Base-by-base conservation (phyloP, 805 yeast genomes). In the Saccharomycopsis sp. region DNA sequence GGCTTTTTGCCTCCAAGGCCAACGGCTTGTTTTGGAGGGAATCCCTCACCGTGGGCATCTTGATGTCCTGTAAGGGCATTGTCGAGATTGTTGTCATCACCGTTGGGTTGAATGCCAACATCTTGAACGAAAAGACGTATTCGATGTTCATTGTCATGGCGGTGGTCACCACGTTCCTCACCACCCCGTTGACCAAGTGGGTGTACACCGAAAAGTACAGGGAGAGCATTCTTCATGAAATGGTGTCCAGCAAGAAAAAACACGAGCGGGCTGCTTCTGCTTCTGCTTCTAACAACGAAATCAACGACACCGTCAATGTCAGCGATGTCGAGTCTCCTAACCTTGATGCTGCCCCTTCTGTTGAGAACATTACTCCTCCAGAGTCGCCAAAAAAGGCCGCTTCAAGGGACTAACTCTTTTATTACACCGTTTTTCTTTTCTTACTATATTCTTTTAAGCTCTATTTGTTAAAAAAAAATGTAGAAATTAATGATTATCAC, bases 41-140 rank as follows among this genome's bases (percentile, higher is more conserved):
- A 56, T 72, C 86, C 2, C 56, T 77, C 26, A 67, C 88, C 2
- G 89, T 81, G 29, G 94, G 94, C 39, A 71, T 80, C 18, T 64
- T 83, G 50, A 83, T 83, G 92, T 80, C 89, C 5, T 83, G 94
- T 67, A 83, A 83, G 59, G 94, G 94, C 59, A 80, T 82, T 48
- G 92, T 82, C 18, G 94, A 82, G 59, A 78, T 82, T 55, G 88
- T 82, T 31, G 92, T 82, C 16, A 64, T 82, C 49, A 76, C 73
- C 31, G 75, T 80, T 18, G 94, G 94, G 36, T 65, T 81, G 41
- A 75, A 72, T 46, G 81, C 92, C 4, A 72, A 73, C 0, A 83
- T 83, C 40, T 74, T 83, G 38, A 64, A 75, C 3, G 67, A 68
- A 42, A 75, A 72, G 46, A 76, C 77, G 1, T 83, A 74, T 56